Evolutionary conservation across 2,329 filamentous ascomycete genomes (phyloP).

Genomic region (Endoconidiophora polonica): DNA sequence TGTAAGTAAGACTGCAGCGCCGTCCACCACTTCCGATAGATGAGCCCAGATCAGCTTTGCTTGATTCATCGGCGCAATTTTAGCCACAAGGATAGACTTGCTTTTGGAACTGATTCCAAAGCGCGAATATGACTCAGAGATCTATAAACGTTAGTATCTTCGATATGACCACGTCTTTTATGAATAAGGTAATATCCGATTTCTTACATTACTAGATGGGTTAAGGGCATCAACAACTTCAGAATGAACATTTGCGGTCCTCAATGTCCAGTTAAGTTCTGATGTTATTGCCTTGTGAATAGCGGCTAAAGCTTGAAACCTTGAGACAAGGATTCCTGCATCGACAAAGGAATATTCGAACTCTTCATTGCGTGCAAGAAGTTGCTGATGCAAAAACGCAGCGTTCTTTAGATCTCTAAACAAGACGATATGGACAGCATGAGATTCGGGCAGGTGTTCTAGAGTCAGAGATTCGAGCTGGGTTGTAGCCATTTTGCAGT

Average conservation of each 20-base stretch:
- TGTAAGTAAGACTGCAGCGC: constrained; percentile 38
- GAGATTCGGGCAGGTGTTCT: constrained; percentile 53
- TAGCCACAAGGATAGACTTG: constrained; percentile 60
- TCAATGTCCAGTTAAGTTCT: constrained; percentile 42
- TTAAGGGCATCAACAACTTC: constrained; percentile 72
- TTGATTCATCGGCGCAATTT: constrained; percentile 40
- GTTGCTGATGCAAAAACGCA: constrained; percentile 60
- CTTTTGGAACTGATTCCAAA: constrained; percentile 66
- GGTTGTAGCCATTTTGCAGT: neutral
- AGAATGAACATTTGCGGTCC: constrained; percentile 74
- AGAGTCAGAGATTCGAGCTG: constrained; percentile 49
- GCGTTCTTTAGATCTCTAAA: constrained; percentile 67
- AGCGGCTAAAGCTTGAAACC: constrained; percentile 56
- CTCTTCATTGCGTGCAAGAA: constrained; percentile 65
- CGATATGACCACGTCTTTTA: neutral
- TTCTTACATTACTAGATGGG: constrained; percentile 59
- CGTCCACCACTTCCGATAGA: constrained; percentile 44
- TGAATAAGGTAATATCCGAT: neutral
- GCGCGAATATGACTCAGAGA: constrained; percentile 76
- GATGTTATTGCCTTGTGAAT: constrained; percentile 61
- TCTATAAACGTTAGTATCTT: constrained; percentile 33
- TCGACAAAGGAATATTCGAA: constrained; percentile 95
- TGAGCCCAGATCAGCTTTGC: constrained; percentile 36
- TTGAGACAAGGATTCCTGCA: constrained; percentile 59
- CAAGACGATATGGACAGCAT: constrained; percentile 56